phyloP scores from a whole-genome alignment of 2,329 filamentous ascomycete genomes.

The Sarocladiaceae sp. region DNA sequence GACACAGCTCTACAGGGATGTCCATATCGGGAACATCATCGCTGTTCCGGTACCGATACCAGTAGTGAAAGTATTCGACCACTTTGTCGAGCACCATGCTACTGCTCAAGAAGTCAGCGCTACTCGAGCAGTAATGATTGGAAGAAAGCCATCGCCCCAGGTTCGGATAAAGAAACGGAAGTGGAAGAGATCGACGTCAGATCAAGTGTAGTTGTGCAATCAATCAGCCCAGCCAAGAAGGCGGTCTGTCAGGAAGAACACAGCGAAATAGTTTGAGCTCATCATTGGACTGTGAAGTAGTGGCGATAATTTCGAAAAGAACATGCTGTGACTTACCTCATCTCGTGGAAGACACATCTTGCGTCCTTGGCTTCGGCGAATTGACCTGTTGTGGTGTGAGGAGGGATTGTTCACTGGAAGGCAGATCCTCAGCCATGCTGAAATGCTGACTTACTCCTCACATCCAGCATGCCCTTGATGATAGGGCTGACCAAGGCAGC shows the following conservation, averaged over 20 bases:
- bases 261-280: constrained; percentile 31
- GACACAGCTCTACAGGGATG: constrained; percentile 71
- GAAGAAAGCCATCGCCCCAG: background rate
- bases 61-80: constrained; percentile 80
- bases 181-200: constrained; percentile 35
- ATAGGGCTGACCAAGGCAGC: constrained; percentile 66
- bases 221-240: constrained; percentile 38
- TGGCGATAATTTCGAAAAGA: background rate
- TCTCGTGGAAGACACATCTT: constrained; percentile 65
- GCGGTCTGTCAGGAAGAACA: constrained; percentile 38
- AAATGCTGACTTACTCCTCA: constrained; percentile 47
- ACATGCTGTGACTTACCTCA: constrained; percentile 55
- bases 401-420: background rate
- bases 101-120: constrained; percentile 36
- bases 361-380: constrained; percentile 63
- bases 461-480: constrained; percentile 72
- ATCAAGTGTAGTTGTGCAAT: constrained; percentile 60
- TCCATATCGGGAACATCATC: constrained; percentile 78
- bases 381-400: constrained; percentile 38
- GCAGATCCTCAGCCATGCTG: background rate
- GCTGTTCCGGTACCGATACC: constrained; percentile 66
- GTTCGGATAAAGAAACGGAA: background rate
- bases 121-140: background rate
- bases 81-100: constrained; percentile 74
- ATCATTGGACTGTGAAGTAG: constrained; percentile 26